phyloP scores from a whole-genome alignment of 2,329 filamentous ascomycete genomes.

The Neofusicoccum sp. region DNA sequence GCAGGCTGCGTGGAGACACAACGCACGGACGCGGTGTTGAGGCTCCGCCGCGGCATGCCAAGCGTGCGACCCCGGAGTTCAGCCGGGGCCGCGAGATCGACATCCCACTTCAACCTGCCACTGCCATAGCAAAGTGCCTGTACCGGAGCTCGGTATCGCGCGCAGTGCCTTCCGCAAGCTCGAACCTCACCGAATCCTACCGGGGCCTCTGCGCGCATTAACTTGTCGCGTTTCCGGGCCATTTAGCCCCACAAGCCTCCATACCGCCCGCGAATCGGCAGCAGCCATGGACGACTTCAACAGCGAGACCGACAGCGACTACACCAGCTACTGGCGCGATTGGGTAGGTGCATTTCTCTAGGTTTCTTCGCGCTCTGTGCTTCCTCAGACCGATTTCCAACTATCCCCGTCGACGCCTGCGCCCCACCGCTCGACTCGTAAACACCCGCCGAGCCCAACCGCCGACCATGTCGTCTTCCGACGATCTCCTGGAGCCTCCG shows the following conservation, averaged over 20 bases:
- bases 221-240: not conserved
- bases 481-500: not conserved
- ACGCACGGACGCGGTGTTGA: constrained; percentile 7
- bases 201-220: not conserved
- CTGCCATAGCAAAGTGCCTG: constrained; percentile 12
- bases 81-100: constrained; percentile 7
- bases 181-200: not conserved
- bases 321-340: constrained; percentile 98
- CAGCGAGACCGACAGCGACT: constrained; percentile 97
- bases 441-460: not conserved
- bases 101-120: constrained; percentile 15
- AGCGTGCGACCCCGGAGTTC: no score
- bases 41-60: constrained; percentile 11
- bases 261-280: not conserved
- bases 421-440: constrained; percentile 3
- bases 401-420: not conserved
- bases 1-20: no score
- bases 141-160: constrained; percentile 4
- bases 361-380: not conserved
- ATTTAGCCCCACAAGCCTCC: not conserved
- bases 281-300: constrained; percentile 88
- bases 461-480: constrained; percentile 1
- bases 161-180: not conserved
- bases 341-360: constrained; percentile 68
- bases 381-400: not conserved